Conservation (phyloP, 208 protist genomes). For the Leptomonas pyrrhocoris region DNA sequence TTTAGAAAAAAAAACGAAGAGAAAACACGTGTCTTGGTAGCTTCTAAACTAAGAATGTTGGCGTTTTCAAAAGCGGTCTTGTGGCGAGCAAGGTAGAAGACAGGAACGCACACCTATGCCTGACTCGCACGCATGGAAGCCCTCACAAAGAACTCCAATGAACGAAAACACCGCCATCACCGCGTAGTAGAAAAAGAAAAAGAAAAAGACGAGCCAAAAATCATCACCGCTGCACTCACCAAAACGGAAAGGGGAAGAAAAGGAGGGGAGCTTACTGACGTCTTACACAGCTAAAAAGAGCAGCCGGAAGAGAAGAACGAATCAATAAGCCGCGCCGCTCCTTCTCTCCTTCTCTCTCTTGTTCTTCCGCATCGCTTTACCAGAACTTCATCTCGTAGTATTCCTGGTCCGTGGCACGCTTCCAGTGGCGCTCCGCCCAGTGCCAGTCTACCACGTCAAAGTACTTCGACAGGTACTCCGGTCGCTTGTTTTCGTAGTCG, state of each 20-base stretch:
- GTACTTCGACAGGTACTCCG: constrained; percentile 86
- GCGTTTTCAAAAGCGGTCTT: neutral
- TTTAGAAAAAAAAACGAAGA: neutral
- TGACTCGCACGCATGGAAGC: neutral
- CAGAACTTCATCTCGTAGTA: constrained; percentile 90
- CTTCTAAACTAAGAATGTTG: constrained; percentile 1
- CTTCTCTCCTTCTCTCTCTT: neutral
- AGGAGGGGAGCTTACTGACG: neutral
- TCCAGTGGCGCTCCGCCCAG: constrained; percentile 92
- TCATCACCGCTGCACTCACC: neutral
- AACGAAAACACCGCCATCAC: too few relatives aligned
- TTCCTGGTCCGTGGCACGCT: constrained; percentile 83
- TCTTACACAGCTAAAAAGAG: neutral
- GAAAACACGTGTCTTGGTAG: neutral
- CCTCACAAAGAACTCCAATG: too few relatives aligned
- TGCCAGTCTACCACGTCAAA: constrained; percentile 96
- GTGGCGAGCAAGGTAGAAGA: neutral
- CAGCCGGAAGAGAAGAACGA: neutral
- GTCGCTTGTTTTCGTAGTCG: constrained; percentile 93
- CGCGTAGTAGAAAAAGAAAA: too few relatives aligned
- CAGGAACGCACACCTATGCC: neutral
- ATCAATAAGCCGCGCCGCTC: neutral
- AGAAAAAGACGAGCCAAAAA: too few relatives aligned
- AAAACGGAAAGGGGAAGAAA: neutral
- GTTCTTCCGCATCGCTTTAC: constrained; percentile 34